phyloP scores from a whole-genome alignment of 352 stramenopile species.

The Phytophthora sansomeana region DNA sequence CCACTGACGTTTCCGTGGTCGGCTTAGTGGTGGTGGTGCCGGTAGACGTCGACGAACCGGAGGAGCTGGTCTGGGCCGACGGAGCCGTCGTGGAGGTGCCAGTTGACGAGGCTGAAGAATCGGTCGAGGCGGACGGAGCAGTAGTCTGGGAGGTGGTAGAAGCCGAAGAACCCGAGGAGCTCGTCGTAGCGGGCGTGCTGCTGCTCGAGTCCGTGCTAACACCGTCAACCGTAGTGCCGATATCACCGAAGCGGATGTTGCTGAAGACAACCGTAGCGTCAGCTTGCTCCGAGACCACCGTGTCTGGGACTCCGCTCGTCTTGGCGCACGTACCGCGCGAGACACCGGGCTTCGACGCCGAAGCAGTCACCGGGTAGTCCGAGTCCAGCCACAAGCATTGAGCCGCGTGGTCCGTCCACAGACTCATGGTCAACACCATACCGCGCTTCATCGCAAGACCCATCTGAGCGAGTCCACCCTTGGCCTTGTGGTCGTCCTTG shows the following conservation, averaged over 20 bases:
- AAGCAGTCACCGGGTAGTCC: constrained; percentile 47
- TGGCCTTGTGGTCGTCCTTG: constrained; percentile 54
- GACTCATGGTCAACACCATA: constrained; percentile 71
- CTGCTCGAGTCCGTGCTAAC: constrained; percentile 22
- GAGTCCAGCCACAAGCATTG: constrained; percentile 74
- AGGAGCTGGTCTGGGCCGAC: constrained; percentile 8
- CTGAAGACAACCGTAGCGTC: constrained; percentile 61
- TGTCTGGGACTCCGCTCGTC: constrained; percentile 41
- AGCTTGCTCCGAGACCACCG: constrained; percentile 47
- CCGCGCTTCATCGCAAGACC: constrained; percentile 54
- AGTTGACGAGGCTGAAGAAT: too few species aligned
- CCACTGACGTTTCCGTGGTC: constrained; percentile 6
- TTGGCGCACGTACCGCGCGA: constrained; percentile 57
- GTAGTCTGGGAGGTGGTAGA: neutral
- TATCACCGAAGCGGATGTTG: constrained; percentile 54
- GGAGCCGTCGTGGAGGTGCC: too few species aligned
- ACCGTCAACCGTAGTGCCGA: constrained; percentile 50
- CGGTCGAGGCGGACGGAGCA: neutral
- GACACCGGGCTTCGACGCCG: constrained; percentile 48
- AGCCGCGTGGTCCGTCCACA: constrained; percentile 65
- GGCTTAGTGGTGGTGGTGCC: constrained; percentile 6
- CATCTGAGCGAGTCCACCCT: constrained; percentile 44
- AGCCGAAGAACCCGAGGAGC: neutral
- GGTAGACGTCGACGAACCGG: constrained; percentile 14
- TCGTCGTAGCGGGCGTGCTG: constrained; percentile 2